phyloP scores from a whole-genome alignment of 2,329 filamentous ascomycete genomes.

The Diaporthe vexans region DNA sequence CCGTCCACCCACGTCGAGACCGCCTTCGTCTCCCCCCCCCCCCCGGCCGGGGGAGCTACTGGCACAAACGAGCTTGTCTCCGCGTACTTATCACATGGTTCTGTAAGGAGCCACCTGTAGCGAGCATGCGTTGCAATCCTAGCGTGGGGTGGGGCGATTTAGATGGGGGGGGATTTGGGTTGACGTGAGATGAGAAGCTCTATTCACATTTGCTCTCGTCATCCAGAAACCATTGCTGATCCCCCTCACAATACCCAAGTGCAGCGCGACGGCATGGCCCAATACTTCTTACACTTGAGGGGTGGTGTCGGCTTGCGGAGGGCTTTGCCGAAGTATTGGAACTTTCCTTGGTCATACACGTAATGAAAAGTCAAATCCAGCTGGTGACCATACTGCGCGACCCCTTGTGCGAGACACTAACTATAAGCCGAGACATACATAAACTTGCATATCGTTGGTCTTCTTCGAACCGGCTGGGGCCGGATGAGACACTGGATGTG shows the following conservation, averaged over 20 bases:
- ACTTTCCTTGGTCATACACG: not conserved
- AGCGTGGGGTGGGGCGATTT: not conserved
- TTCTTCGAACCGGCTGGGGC: not conserved
- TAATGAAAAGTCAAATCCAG: not conserved
- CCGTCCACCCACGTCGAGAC: not conserved
- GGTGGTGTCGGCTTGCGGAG: not conserved
- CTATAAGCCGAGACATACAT: not conserved
- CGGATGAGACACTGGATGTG: not conserved
- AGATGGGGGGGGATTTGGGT: not conserved
- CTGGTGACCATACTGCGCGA: not conserved
- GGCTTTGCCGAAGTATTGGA: not conserved
- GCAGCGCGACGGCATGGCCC: slow-evolving; percentile 5
- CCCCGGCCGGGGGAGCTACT: too few species aligned
- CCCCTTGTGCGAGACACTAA: not conserved
- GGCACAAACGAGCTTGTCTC: not conserved
- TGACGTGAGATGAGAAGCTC: slow-evolving; percentile 11
- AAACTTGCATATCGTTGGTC: not conserved
- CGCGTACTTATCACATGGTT: not conserved
- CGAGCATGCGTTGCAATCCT: not conserved
- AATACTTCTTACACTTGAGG: not conserved
- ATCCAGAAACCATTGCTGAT: not conserved
- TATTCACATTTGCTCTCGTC: not conserved
- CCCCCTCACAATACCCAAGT: slow-evolving; percentile 7
- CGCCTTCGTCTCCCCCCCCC: not conserved
- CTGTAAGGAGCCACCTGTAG: not conserved